phyloP scores from a whole-genome alignment of 495 filamentous ascomycete genomes.

The Amniculicola lignicola region DNA sequence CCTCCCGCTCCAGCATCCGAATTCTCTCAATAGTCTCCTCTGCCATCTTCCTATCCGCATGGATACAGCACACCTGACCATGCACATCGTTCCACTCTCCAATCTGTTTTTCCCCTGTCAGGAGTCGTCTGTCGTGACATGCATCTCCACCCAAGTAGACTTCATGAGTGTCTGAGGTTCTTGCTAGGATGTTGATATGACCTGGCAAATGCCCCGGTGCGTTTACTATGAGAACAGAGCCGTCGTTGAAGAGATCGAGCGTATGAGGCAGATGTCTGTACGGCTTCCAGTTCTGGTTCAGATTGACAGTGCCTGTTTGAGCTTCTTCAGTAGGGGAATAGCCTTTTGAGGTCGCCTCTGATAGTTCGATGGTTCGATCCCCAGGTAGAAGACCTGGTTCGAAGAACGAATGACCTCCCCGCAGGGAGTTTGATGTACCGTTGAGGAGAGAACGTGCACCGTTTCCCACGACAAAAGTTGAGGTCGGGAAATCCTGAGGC shows the following conservation, averaged over 20 bases:
- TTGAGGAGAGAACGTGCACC: slow-evolving; percentile 39
- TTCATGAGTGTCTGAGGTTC: slow-evolving; percentile 29
- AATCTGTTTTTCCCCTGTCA: slow-evolving; percentile 46
- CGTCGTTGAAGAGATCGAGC: slow-evolving; percentile 48
- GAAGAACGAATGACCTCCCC: slow-evolving; percentile 44
- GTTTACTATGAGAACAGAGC: slow-evolving; percentile 43
- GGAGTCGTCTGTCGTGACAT: slow-evolving; percentile 47
- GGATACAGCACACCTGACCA: slow-evolving; percentile 44
- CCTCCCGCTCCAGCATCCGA: slow-evolving; percentile 31
- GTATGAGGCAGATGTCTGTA: slow-evolving; percentile 37
- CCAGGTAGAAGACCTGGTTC: slow-evolving; percentile 42
- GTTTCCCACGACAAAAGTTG: slow-evolving; percentile 43
- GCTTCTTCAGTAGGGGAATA: neutral
- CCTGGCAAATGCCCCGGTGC: slow-evolving; percentile 50
- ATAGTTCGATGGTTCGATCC: slow-evolving; percentile 42
- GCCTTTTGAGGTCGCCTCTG: slow-evolving; percentile 20
- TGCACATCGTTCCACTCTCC: slow-evolving; percentile 44
- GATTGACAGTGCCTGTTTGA: slow-evolving; percentile 3
- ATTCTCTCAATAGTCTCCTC: slow-evolving; percentile 42
- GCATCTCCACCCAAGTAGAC: slow-evolving; percentile 50
- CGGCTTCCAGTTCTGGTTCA: slow-evolving; percentile 33
- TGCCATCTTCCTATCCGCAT: slow-evolving; percentile 41
- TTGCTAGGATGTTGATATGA: slow-evolving; percentile 49
- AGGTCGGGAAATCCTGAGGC: slow-evolving; percentile 41
- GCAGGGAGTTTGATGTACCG: slow-evolving; percentile 29